Percentiles rank a stretch among this genome's conserved stretches.
Evolutionary conservation across 2,329 filamentous ascomycete genomes (phyloP).

Genomic region (Botrytis medusae): DNA sequence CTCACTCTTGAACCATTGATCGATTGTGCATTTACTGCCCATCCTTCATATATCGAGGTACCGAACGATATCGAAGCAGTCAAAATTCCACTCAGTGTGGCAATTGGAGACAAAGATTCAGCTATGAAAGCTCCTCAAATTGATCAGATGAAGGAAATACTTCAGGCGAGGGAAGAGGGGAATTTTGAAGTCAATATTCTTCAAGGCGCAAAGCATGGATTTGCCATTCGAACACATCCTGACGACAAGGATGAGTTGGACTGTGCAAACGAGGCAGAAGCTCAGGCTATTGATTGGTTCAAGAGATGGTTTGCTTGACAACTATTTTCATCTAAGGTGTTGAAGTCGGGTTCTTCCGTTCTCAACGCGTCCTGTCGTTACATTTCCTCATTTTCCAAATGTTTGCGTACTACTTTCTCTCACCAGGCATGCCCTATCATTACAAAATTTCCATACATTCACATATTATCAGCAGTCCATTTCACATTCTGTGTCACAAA

Average conservation of each 20-base stretch:
- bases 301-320: slow-evolving; percentile 26
- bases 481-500: background rate
- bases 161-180: slow-evolving; percentile 37
- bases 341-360: background rate
- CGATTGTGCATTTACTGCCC: slow-evolving; percentile 53
- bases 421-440: background rate
- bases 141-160: slow-evolving; percentile 33
- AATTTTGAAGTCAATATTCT: slow-evolving; percentile 40
- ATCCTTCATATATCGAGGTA: slow-evolving; percentile 51
- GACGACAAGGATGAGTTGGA: slow-evolving; percentile 40
- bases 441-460: background rate
- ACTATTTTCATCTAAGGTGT: background rate
- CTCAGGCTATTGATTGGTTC: slow-evolving; percentile 44
- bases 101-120: slow-evolving; percentile 48
- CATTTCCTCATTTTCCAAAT: background rate
- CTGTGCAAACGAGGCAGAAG: slow-evolving; percentile 40
- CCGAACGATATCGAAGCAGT: slow-evolving; percentile 44
- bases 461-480: background rate
- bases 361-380: background rate
- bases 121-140: slow-evolving; percentile 40
- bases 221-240: slow-evolving; percentile 42
- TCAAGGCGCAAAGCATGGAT: slow-evolving; percentile 44
- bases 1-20: slow-evolving; percentile 41
- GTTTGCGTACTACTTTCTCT: background rate
- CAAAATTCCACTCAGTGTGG: slow-evolving; percentile 47